Conservation (phyloP, 345 rosid genomes). For the Murraya koenigii region DNA sequence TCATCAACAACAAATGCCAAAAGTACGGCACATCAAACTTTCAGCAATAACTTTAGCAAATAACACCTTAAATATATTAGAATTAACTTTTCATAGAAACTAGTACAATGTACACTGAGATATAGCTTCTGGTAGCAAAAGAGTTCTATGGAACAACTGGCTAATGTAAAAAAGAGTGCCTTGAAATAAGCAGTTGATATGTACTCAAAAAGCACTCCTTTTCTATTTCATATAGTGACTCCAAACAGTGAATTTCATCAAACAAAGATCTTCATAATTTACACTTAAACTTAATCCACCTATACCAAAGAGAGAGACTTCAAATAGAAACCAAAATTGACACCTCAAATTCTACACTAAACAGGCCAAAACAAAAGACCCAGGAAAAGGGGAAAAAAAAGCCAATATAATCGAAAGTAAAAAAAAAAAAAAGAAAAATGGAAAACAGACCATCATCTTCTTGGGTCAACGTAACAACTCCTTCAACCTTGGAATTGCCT, state of each 20-base stretch:
- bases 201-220: not conserved
- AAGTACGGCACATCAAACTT: not conserved
- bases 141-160: not conserved
- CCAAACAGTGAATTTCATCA: not conserved
- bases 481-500: conserved; percentile 79
- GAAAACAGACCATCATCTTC: conserved; percentile 54
- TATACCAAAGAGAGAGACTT: not conserved
- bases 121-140: not conserved
- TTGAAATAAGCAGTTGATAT: not conserved
- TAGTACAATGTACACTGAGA: not conserved
- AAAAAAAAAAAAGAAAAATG: not conserved
- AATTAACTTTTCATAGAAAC: not conserved
- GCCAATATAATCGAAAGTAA: not conserved
- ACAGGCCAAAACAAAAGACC: not conserved
- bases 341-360: not conserved
- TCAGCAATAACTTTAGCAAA: not conserved
- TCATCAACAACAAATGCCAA: not conserved
- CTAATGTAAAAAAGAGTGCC: not conserved
- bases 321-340: not conserved
- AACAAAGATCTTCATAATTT: not conserved
- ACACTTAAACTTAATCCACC: not conserved
- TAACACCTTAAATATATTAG: not conserved
- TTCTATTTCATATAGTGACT: not conserved
- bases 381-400: not conserved
- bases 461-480: conserved; percentile 80